Evolutionary conservation across 768 basidiomycete genomes (phyloP).

Genomic region (Boletus huronensis): DNA sequence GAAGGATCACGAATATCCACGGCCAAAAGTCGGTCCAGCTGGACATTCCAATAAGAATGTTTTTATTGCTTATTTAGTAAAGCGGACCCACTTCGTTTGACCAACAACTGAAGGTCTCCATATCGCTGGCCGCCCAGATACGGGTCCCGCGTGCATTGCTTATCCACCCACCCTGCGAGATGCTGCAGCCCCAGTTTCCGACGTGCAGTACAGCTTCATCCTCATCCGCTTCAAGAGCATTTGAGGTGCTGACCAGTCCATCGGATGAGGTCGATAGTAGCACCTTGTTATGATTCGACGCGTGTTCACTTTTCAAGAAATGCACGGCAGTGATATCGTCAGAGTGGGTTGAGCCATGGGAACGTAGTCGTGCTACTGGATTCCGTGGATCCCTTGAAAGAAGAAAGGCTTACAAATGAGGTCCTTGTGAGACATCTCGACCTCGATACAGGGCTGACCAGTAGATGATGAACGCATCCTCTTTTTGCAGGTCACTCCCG

Average conservation of each 20-base stretch:
- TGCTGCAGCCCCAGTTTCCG: constrained; percentile 82
- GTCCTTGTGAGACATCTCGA: neutral
- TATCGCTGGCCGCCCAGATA: constrained; percentile 88
- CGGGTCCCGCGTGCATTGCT: constrained; percentile 32
- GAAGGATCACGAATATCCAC: constrained; percentile 66
- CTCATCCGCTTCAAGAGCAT: constrained; percentile 75
- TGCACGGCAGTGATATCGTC: constrained; percentile 85
- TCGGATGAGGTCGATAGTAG: constrained; percentile 85
- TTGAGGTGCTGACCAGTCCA: constrained; percentile 71
- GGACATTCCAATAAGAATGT: neutral
- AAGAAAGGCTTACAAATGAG: neutral
- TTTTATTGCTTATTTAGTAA: neutral
- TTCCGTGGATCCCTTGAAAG: constrained; percentile 77
- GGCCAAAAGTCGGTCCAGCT: constrained; percentile 60
- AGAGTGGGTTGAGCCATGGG: constrained; percentile 86
- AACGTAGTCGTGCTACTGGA: constrained; percentile 62
- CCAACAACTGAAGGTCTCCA: constrained; percentile 93
- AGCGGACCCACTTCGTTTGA: constrained; percentile 52
- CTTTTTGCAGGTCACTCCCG: constrained; percentile 75
- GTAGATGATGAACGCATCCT: constrained; percentile 81
- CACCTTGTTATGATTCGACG: constrained; percentile 38
- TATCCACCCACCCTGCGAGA: constrained; percentile 75
- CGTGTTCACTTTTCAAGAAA: constrained; percentile 36
- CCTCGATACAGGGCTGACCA: constrained; percentile 49
- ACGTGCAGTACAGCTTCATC: constrained; percentile 81